A percentile compares a stretch with the other conserved stretches of the same genome.
Conservation (phyloP, 768 basidiomycete species). For the Amanita brunnescens region DNA sequence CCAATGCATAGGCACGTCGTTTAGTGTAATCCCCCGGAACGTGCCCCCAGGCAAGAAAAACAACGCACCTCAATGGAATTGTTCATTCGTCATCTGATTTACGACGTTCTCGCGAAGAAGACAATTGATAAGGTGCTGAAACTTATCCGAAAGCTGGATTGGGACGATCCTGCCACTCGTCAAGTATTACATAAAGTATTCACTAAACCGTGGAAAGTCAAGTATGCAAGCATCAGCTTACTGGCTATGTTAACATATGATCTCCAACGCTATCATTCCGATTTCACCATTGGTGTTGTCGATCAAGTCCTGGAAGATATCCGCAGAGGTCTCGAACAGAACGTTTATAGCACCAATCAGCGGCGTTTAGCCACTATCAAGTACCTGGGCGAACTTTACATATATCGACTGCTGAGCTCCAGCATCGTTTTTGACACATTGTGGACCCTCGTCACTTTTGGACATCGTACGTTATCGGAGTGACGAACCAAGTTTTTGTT, state of each 20-base stretch:
- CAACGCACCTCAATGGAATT: conserved; percentile 78
- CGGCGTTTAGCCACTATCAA: conserved; percentile 85
- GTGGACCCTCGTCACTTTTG: conserved; percentile 93
- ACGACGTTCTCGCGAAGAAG: conserved; percentile 86
- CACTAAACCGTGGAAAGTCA: conserved; percentile 98
- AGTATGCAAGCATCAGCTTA: conserved; percentile 80
- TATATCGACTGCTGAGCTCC: conserved; percentile 87
- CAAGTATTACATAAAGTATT: conserved; percentile 78
- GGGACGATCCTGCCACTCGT: conserved; percentile 69
- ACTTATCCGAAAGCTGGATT: conserved; percentile 87
- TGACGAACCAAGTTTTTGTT: conserved; percentile 4
- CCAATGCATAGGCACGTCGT: not conserved
- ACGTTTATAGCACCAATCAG: conserved; percentile 93
- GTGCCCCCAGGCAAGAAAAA: conserved; percentile 79
- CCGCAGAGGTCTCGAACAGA: conserved; percentile 84
- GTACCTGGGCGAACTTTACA: conserved; percentile 95
- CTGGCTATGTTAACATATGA: conserved; percentile 95
- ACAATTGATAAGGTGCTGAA: conserved; percentile 95
- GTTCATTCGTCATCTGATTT: conserved; percentile 95
- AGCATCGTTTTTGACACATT: conserved; percentile 86
- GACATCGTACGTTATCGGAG: conserved; percentile 66
- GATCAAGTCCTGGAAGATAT: conserved; percentile 95
- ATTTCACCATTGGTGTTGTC: conserved; percentile 80
- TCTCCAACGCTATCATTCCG: conserved; percentile 85
- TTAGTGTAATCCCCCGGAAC: conserved; percentile 95